Conservation (phyloP, 2,329 filamentous ascomycete genomes). For the Thelonectria discophora region DNA sequence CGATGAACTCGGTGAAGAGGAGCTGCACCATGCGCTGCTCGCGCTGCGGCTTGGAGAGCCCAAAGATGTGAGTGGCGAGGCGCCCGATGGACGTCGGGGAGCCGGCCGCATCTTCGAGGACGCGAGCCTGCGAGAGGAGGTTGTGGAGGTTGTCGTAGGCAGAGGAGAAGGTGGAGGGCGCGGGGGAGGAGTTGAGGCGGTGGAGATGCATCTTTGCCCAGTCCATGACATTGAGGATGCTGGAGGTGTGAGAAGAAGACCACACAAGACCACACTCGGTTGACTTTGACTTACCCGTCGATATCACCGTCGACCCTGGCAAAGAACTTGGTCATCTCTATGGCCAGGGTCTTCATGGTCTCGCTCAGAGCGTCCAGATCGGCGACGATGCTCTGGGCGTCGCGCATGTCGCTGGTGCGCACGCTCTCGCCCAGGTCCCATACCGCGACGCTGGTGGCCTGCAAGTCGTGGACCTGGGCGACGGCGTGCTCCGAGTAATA, state of each 20-base stretch:
- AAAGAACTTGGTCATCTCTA: constrained; percentile 91
- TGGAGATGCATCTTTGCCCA: constrained; percentile 90
- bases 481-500: constrained; percentile 93
- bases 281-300: constrained; percentile 67
- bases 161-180: constrained; percentile 67
- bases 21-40: constrained; percentile 83
- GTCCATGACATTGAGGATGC: constrained; percentile 94
- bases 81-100: constrained; percentile 74
- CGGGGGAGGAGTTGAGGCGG: constrained; percentile 69
- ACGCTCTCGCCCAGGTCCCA: constrained; percentile 96
- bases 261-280: too few species aligned
- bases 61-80: constrained; percentile 77
- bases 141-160: constrained; percentile 86
- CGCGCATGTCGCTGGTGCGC: constrained; percentile 88
- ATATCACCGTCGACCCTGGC: constrained; percentile 93
- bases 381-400: constrained; percentile 83
- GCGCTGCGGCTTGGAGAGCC: constrained; percentile 81
- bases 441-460: constrained; percentile 90
- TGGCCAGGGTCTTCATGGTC: constrained; percentile 81
- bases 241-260: constrained; percentile 41
- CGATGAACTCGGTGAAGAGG: constrained; percentile 85
- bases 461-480: constrained; percentile 84
- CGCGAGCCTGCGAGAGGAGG: constrained; percentile 71
- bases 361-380: constrained; percentile 88
- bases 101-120: constrained; percentile 64